Evolutionary conservation across 208 protist species (phyloP).

Genomic region (Leishmania tarentolae): DNA sequence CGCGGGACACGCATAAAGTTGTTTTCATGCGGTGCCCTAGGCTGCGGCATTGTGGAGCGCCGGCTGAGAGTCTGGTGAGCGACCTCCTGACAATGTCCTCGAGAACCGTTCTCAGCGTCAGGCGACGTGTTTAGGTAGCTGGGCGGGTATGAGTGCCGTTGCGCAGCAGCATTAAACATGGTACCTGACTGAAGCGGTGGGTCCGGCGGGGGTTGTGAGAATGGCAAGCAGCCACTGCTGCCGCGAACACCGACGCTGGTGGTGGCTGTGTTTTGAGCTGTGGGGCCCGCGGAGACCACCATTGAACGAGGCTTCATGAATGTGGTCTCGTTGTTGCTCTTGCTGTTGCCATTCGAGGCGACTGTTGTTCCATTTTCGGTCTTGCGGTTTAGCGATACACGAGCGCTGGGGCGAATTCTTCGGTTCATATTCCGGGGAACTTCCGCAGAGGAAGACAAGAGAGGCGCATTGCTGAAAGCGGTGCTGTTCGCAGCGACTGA

Average conservation of each 20-base stretch:
- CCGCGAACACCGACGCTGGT: not conserved
- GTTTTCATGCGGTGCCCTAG: not conserved
- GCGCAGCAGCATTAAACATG: not conserved
- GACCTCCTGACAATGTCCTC: not conserved
- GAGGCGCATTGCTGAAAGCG: not conserved
- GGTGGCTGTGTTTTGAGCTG: not conserved
- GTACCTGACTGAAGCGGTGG: not conserved
- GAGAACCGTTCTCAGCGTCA: not conserved
- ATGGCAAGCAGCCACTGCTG: not conserved
- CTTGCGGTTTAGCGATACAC: not conserved
- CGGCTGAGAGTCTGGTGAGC: not conserved
- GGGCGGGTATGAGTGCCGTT: not conserved
- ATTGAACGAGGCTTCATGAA: not conserved
- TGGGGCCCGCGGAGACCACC: not conserved
- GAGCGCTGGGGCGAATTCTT: not conserved
- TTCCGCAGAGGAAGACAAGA: not conserved
- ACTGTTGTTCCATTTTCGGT: not conserved
- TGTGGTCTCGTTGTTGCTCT: too few species aligned
- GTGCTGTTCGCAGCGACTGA: not conserved
- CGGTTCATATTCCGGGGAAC: not conserved
- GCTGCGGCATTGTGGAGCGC: not conserved
- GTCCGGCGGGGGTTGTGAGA: not conserved
- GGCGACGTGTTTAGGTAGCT: not conserved
- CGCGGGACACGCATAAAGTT: not conserved
- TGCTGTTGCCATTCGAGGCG: not conserved